Evolutionary conservation across 306 rosid species (phyloP), one percentile per base, ranked within the genome.

Genomic region (Quercus rubra): DNA sequence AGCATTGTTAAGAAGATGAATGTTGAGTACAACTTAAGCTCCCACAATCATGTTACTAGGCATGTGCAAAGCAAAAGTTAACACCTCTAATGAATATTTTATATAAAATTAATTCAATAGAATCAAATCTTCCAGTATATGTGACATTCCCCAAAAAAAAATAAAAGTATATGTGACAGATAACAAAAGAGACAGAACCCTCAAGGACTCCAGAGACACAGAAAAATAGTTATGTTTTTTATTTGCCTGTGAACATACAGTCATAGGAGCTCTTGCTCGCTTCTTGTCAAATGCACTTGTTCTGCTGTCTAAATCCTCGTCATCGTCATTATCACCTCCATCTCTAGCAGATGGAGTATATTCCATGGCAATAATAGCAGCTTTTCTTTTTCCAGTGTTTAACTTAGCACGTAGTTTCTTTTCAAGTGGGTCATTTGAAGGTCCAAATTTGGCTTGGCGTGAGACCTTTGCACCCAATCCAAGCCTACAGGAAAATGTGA

Each of bases 401-500:
- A 94, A 82, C 81, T 91, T 89, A 76, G 92, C 82, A 77, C 80
- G 59, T 78, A 94, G 75, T 85, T 85, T 92, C 71, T 85, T 82
- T 70, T 87, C 97, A n/a, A 91, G 81, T 9, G 99, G 95, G 77
- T 91, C 92, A 74, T 88, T 74, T 21, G 89, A 85, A 15, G 87
- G 95, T 70, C 80, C 89, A 70, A 78, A 55, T 49, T 85, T 90
- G 75, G 89, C 61, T n/a, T 88, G 85, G 38, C 93, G 88, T 19
- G 88, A 25, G 79, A 91, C 83, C 84, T 82, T 91, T 70, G 97
- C 97, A 66, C 99, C 99, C 56, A 94, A 86, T 43, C 97, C 98
- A 81, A 90, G 99, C 89, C 99, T 92, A 56, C 59, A 85, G 21
- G 71, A 81, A 28, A 31, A 18, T 43, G 63, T 25, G 27, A 18